Percentiles rank a stretch among this genome's conserved stretches.
Conservation (phyloP, 768 basidiomycete genomes). For the Leccinum rimulosum region DNA sequence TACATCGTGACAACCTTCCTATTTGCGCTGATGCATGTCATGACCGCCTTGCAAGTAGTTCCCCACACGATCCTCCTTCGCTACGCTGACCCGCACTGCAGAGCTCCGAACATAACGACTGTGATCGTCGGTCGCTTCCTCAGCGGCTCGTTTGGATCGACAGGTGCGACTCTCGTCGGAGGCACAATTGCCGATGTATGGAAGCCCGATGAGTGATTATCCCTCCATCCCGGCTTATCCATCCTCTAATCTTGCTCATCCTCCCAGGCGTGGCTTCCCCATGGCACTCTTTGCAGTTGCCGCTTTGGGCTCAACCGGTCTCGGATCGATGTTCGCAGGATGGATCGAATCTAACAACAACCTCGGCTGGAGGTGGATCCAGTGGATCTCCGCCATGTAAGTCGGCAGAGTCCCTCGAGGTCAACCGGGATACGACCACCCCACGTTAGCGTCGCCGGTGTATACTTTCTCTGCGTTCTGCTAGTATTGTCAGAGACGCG, state of each 20-base stretch:
- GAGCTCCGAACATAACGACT: slow-evolving; percentile 49
- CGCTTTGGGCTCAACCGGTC: slow-evolving; percentile 58
- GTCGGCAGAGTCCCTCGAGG: slow-evolving; percentile 2
- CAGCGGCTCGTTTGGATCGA: slow-evolving; percentile 65
- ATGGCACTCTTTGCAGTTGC: slow-evolving; percentile 71
- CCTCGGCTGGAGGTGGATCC: slow-evolving; percentile 79
- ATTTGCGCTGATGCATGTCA: slow-evolving; percentile 51
- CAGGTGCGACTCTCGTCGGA: slow-evolving; percentile 69
- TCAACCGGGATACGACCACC: neutral
- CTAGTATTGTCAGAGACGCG: slow-evolving; percentile 73
- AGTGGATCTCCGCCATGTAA: slow-evolving; percentile 75
- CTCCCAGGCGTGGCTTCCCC: slow-evolving; percentile 64
- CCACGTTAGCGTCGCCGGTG: slow-evolving; percentile 45
- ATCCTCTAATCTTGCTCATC: slow-evolving; percentile 9
- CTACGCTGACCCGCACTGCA: slow-evolving; percentile 15
- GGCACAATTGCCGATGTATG: slow-evolving; percentile 76
- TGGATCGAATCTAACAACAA: slow-evolving; percentile 61
- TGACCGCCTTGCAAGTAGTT: slow-evolving; percentile 28
- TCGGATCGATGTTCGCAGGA: slow-evolving; percentile 63
- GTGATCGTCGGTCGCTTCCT: slow-evolving; percentile 68
- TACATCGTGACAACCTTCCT: slow-evolving; percentile 51
- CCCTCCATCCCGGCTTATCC: neutral
- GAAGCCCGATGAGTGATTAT: slow-evolving; percentile 53
- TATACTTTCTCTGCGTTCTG: slow-evolving; percentile 48
- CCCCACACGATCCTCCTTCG: neutral